Evolutionary conservation across 1,139 yeast species (phyloP).

Genomic region (Ogataea hybrid): DNA sequence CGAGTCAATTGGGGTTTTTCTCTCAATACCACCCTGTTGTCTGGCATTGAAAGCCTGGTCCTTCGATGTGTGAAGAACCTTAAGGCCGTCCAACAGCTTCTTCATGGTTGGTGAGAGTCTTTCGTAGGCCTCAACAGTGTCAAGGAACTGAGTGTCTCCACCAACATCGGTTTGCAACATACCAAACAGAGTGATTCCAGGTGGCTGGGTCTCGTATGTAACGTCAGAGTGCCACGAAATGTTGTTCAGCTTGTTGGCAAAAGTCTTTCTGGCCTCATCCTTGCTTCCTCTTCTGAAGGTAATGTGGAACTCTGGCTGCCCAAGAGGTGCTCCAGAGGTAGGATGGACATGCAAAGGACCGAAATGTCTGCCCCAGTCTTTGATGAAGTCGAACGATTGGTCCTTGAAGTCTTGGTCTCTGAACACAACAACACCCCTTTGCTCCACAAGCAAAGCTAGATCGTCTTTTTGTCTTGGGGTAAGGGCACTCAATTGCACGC

Average conservation of each 20-base stretch:
- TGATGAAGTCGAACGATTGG: constrained; percentile 53
- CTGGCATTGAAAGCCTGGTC: constrained; percentile 63
- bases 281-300: constrained; percentile 54
- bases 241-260: constrained; percentile 37
- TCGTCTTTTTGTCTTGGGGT: constrained; percentile 57
- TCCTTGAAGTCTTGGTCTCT: constrained; percentile 63
- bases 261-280: constrained; percentile 35
- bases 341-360: constrained; percentile 76
- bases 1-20: constrained; percentile 56
- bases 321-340: constrained; percentile 66
- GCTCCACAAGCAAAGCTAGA: constrained; percentile 60
- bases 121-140: constrained; percentile 63
- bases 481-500: constrained; percentile 56
- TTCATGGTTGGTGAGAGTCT: constrained; percentile 62
- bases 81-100: constrained; percentile 52
- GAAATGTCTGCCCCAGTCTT: constrained; percentile 55
- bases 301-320: constrained; percentile 58
- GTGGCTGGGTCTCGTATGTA: constrained; percentile 69
- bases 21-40: constrained; percentile 56
- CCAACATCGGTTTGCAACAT: constrained; percentile 43
- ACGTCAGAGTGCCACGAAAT: constrained; percentile 67
- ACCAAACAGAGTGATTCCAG: constrained; percentile 61
- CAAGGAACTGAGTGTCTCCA: constrained; percentile 71
- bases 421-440: constrained; percentile 67
- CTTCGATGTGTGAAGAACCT: constrained; percentile 65